Percentiles rank a stretch among this genome's conserved stretches.
Conservation (phyloP, 352 stramenopile genomes). For the Phytophthora pini region DNA sequence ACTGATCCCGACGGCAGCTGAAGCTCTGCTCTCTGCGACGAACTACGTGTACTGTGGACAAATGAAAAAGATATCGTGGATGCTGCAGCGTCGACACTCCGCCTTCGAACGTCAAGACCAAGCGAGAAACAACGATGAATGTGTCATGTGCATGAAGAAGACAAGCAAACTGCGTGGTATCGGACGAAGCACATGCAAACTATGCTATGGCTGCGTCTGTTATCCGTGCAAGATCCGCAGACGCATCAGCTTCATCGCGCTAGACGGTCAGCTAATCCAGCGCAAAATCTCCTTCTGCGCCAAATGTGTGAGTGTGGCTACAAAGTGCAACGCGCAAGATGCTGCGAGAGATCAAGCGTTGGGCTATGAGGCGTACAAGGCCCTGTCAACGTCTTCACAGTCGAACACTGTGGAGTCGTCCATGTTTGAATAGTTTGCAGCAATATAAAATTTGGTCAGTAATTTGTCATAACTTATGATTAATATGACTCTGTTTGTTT, state of each 20-base stretch:
- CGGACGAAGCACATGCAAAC: constrained; percentile 28
- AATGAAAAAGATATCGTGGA: constrained; percentile 62
- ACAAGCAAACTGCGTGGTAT: constrained; percentile 21
- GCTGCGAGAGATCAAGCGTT: constrained; percentile 23
- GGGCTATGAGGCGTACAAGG: constrained; percentile 29
- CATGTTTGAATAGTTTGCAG: constrained; percentile 9
- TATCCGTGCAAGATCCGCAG: constrained; percentile 31
- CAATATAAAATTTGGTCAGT: not conserved
- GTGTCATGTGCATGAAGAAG: constrained; percentile 34
- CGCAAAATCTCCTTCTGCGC: constrained; percentile 42
- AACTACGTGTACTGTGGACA: constrained; percentile 50
- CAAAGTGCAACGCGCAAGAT: constrained; percentile 27
- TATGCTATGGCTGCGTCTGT: constrained; percentile 38
- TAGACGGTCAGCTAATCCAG: constrained; percentile 33
- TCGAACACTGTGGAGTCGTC: constrained; percentile 19
- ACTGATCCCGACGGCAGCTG: constrained; percentile 31
- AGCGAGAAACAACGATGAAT: constrained; percentile 9
- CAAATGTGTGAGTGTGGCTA: constrained; percentile 41
- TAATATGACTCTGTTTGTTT: no score
- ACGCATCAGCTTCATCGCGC: constrained; percentile 38
- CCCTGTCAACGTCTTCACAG: constrained; percentile 21
- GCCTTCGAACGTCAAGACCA: constrained; percentile 5
- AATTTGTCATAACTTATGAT: no score
- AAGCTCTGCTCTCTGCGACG: constrained; percentile 35
- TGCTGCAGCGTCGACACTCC: constrained; percentile 23